Evolutionary conservation across 352 stramenopile species (phyloP), one percentile per base, ranked within the genome.

Genomic region (Phytophthora citricola): DNA sequence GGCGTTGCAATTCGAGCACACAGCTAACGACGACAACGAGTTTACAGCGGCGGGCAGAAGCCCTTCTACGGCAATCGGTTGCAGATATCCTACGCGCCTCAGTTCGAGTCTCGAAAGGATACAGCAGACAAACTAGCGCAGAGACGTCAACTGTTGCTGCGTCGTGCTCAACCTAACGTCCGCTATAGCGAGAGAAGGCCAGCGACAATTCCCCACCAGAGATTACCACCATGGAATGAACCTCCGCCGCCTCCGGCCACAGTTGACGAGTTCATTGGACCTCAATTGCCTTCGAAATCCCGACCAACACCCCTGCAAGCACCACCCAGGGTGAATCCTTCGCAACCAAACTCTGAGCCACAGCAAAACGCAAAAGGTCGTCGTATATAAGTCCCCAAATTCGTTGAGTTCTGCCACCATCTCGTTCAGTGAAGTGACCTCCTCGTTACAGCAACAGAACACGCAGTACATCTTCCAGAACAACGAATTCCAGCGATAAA

Each of bases 31-130:
- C 7, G 63, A 79, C 43, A 52, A 49, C 4, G 58, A 76, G 12
- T 94, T 90, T 60, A 86, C 75, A 2, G 77, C 14, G 76, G 64
- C 9, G 72, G 75, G n/a, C 78, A 81, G 53, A 91, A 85, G 47
- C 76, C 84, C 6, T 90, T 94, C 53, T 89, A 80, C 40, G 84
- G 86, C 11, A 89, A 63, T 48, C 75, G 85, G 17, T 47, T 94
- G 17, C 63, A 86, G 38, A 76, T 94, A 26, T 69, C 66, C 10
- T 94, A 94, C 65, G 81, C 73, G 15, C 83, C 86, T 10, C 69
- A 92, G 38, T 74, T 81, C 55, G 86, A 94, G 69, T 71, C 78
- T 29, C 63, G 53, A 8, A 63, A 72, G 15, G 86, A 94, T 39
- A 94, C 84, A n/a, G 73, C 69, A 22, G 63, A 63, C 17, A 94